Base-by-base conservation (phyloP, 306 rosid species). In the Cucumis cinereus region DNA sequence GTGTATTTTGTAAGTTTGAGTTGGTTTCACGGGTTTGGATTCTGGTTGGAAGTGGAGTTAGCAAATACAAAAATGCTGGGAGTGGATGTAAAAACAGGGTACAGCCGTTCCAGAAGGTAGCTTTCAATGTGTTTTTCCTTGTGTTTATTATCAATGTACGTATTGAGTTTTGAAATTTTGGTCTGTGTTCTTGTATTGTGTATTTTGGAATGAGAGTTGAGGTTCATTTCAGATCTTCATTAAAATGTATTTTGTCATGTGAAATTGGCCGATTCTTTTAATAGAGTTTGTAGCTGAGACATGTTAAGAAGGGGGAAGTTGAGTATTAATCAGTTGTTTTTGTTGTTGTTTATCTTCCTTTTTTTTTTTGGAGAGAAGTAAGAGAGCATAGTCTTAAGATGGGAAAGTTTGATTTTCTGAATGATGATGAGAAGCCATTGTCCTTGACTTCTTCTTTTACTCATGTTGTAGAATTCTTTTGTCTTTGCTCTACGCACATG, bases 81-180 rank as follows among this genome's bases (percentile, higher is more conserved):
- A 72, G 82, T 86, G 77, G 84, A 77, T 79, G 83, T 87, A 68
- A 83, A 80, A 72, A 78, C 90, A 77, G 85, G 79, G 43, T 93
- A 83, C 85, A 90, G 79, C 76, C 96, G 90, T 79, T 93, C 96
- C 43, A 86, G 81, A 82, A 93, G 98, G 97, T 93, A 63, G 50
- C 47, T 73, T 35, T 63, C 47, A n/a, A 55, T 22, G 70, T 77
- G 79, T 52, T 52, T 23, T n/a, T 55, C 16, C 47, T 76, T 20
- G 30, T 36, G 61, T 26, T 50, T 36, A 1, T 10, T 66, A 66
- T 13, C 6, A 33, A 62, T n/a, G 12, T 66, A 36, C 28, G 0
- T 66, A 40, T 4, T 9, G 38, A 30, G 22, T 62, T 62, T 4
- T 62, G 22, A 62, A 17, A 38, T 40, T 68, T 35, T 80, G 66